Percentiles rank a stretch among this genome's conserved stretches.
Conservation (phyloP, 2,329 filamentous ascomycete species). For the Chrysoporthe cubensis region DNA sequence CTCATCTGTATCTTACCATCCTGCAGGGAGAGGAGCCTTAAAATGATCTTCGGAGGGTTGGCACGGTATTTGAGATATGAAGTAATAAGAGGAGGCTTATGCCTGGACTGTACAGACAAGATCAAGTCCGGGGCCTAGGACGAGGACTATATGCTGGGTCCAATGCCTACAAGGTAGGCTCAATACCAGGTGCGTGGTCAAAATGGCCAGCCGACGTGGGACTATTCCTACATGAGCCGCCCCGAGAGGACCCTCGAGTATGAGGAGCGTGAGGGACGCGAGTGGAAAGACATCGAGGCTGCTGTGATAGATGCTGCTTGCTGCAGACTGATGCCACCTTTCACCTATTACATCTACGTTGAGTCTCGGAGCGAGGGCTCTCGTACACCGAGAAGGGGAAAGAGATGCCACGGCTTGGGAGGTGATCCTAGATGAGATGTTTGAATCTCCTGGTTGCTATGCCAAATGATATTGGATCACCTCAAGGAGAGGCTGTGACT, state of each 20-base stretch:
- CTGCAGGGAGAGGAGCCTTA: neutral
- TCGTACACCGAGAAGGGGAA: neutral
- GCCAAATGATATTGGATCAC: neutral
- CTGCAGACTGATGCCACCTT: neutral
- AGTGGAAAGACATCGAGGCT: neutral
- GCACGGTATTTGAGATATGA: neutral
- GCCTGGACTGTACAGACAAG: neutral
- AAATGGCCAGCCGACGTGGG: constrained; percentile 1
- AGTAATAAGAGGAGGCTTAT: neutral
- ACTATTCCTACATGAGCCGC: constrained; percentile 2
- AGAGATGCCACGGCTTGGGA: neutral
- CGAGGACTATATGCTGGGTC: constrained; percentile 3
- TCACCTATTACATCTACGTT: neutral
- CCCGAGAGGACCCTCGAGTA: neutral
- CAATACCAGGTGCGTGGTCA: neutral
- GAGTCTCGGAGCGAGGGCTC: neutral
- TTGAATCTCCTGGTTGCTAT: neutral
- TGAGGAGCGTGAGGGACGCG: neutral
- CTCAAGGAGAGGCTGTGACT: neutral
- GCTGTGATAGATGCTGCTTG: neutral
- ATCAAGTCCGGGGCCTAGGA: neutral
- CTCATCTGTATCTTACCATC: neutral
- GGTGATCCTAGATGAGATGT: no score
- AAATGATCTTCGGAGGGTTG: neutral
- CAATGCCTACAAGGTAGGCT: neutral